phyloP scores from a whole-genome alignment of 2,329 filamentous ascomycete species.

The Coniosporium tulheliwenetii region DNA sequence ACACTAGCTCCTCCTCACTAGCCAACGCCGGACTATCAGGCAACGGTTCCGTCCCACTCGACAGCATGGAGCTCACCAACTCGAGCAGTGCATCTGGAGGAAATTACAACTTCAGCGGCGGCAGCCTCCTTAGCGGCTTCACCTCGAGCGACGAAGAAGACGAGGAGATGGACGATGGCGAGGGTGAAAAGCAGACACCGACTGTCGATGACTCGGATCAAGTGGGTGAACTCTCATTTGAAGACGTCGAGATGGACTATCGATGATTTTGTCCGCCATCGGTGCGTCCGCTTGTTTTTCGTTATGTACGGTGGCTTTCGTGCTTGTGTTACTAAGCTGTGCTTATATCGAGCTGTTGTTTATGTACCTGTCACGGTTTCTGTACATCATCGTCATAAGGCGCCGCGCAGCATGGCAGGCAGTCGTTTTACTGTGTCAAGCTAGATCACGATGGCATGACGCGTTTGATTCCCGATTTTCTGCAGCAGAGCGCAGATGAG shows the following conservation, averaged over 20 bases:
- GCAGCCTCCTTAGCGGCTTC: conserved; percentile 74
- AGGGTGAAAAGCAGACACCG: conserved; percentile 31
- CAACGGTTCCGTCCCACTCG: conserved; percentile 34
- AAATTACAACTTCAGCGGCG: conserved; percentile 42
- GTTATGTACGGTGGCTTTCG: background rate
- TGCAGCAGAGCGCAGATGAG: too few species aligned
- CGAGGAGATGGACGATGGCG: conserved; percentile 77
- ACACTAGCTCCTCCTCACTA: conserved; percentile 40
- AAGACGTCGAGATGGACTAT: conserved; percentile 45
- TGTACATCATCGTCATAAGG: background rate
- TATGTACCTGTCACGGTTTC: background rate
- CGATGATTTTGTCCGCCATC: conserved; percentile 24
- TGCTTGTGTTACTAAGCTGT: background rate
- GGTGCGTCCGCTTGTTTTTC: background rate
- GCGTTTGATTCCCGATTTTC: too few species aligned
- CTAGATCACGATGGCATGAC: too few species aligned
- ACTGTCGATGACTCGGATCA: conserved; percentile 41
- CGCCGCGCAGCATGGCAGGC: background rate
- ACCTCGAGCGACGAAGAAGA: conserved; percentile 94
- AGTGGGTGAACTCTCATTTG: conserved; percentile 50
- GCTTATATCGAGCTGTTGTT: background rate
- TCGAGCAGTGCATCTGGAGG: conserved; percentile 49
- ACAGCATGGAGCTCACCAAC: conserved; percentile 50
- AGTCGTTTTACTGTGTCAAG: too few species aligned
- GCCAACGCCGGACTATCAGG: conserved; percentile 71